Percentiles rank a stretch among this genome's conserved stretches.
These are phyloP conservation scores for Candida labiduridarum DNA, from an alignment of 1,139 yeast species.

Conservation along the genomic window DNA sequence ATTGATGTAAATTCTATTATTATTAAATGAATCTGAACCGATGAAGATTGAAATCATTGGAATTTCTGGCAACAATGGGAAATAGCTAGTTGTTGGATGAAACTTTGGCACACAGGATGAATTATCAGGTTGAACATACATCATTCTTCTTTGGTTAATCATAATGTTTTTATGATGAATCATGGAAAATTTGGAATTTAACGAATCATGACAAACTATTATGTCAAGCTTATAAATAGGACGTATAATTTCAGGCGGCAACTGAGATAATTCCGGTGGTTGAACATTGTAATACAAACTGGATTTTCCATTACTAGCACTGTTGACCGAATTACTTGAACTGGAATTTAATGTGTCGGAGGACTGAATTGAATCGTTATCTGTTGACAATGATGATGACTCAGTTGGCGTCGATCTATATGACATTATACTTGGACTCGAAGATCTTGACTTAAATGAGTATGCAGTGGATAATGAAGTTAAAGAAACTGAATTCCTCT, in stretches of 20 bases:
- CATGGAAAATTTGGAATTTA: constrained; percentile 36
- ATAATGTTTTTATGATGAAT: constrained; percentile 17
- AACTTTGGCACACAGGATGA: background rate
- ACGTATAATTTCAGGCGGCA: constrained; percentile 50
- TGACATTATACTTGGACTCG: constrained; percentile 49
- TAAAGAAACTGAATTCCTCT: constrained; percentile 38
- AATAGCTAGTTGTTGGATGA: constrained; percentile 9
- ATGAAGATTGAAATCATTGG: constrained; percentile 41
- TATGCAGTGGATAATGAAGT: constrained; percentile 43
- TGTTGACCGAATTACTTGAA: background rate
- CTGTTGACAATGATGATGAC: constrained; percentile 33
- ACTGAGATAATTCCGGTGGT: constrained; percentile 48
- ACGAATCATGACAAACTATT: constrained; percentile 44
- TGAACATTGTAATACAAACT: constrained; percentile 20
- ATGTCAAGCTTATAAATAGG: constrained; percentile 53
- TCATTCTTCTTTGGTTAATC: constrained; percentile 5
- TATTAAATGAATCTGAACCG: constrained; percentile 30
- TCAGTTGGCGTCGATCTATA: constrained; percentile 45
- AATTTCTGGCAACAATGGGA: constrained; percentile 30
- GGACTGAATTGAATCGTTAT: constrained; percentile 24
- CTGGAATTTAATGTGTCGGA: constrained; percentile 12
- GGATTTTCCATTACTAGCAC: background rate
- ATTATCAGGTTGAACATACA: constrained; percentile 6
- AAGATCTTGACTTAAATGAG: constrained; percentile 38
- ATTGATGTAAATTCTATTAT: constrained; percentile 31